A percentile compares a stretch with the other conserved stretches of the same genome.
Conservation (phyloP, 345 rosid genomes). For the Camelina laxa region DNA sequence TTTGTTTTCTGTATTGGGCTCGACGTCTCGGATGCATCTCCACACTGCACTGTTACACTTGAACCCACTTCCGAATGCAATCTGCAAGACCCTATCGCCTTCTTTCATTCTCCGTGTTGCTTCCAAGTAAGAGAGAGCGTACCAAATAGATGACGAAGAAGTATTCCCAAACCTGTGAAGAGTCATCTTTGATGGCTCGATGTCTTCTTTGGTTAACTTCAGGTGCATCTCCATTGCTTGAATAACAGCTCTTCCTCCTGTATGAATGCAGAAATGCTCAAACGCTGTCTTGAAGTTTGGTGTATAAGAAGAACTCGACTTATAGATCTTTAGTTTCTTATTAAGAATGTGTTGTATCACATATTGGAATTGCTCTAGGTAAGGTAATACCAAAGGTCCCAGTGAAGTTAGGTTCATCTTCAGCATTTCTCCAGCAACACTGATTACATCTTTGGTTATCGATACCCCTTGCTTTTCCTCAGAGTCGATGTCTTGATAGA, state of each 20-base stretch:
- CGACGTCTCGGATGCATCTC: conserved; percentile 50
- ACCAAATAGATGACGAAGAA: conserved; percentile 72
- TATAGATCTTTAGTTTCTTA: conserved; percentile 42
- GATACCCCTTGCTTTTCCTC: conserved; percentile 55
- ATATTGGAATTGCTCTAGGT: conserved; percentile 51
- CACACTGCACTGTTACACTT: conserved; percentile 71
- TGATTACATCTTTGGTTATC: conserved; percentile 56
- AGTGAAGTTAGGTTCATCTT: conserved; percentile 56
- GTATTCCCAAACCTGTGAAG: conserved; percentile 64
- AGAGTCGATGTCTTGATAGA: conserved; percentile 59
- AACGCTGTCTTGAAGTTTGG: conserved; percentile 68
- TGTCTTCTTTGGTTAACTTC: conserved; percentile 52
- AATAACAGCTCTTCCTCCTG: conserved; percentile 65
- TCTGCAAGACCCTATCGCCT: conserved; percentile 67
- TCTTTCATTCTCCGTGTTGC: conserved; percentile 54
- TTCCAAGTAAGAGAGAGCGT: conserved; percentile 55
- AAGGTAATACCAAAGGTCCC: conserved; percentile 59
- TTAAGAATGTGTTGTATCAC: conserved; percentile 40
- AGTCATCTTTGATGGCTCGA: conserved; percentile 68
- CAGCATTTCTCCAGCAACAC: conserved; percentile 55
- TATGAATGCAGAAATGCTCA: conserved; percentile 68
- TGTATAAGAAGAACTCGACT: conserved; percentile 40
- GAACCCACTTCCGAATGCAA: conserved; percentile 63
- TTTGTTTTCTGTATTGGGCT: conserved; percentile 44
- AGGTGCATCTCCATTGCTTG: conserved; percentile 58